Evolutionary conservation across 1,139 yeast genomes (phyloP).

Genomic region (Kodamaea arcana): DNA sequence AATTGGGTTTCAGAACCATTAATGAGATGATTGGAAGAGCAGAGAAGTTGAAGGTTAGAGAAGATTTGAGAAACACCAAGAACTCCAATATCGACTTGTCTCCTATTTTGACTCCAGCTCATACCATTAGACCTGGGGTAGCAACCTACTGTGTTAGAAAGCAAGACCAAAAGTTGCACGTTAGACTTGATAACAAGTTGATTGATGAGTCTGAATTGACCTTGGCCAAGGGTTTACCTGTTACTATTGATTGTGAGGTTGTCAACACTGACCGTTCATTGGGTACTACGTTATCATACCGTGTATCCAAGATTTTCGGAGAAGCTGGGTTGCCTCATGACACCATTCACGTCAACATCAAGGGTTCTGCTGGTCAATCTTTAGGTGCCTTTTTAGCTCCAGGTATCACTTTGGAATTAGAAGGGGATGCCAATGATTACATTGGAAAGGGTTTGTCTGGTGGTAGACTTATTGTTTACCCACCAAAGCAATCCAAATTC

Average conservation of each 20-base stretch:
- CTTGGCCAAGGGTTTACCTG: constrained; percentile 90
- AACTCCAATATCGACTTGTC: constrained; percentile 87
- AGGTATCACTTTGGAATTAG: constrained; percentile 91
- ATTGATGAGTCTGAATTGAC: constrained; percentile 95
- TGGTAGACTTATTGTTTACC: constrained; percentile 88
- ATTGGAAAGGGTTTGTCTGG: constrained; percentile 98
- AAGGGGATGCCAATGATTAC: constrained; percentile 97
- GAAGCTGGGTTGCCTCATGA: constrained; percentile 93
- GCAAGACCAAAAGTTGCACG: constrained; percentile 91
- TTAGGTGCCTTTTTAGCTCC: constrained; percentile 97
- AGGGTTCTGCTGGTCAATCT: constrained; percentile 97
- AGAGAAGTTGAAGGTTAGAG: constrained; percentile 82
- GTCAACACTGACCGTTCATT: constrained; percentile 95
- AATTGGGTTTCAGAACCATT: constrained; percentile 89
- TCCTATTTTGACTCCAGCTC: constrained; percentile 95
- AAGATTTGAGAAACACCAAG: constrained; percentile 81
- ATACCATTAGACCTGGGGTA: constrained; percentile 95
- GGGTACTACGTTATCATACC: constrained; percentile 90
- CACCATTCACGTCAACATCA: constrained; percentile 86
- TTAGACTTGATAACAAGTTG: constrained; percentile 89
- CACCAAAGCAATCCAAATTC: constrained; percentile 78
- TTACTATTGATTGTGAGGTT: constrained; percentile 86
- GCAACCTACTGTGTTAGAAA: constrained; percentile 90
- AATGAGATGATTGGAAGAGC: constrained; percentile 98
- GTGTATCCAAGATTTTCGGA: constrained; percentile 90